Base-by-base conservation (phyloP, 2,329 filamentous ascomycete species). In the Cryphonectria parasitica region DNA sequence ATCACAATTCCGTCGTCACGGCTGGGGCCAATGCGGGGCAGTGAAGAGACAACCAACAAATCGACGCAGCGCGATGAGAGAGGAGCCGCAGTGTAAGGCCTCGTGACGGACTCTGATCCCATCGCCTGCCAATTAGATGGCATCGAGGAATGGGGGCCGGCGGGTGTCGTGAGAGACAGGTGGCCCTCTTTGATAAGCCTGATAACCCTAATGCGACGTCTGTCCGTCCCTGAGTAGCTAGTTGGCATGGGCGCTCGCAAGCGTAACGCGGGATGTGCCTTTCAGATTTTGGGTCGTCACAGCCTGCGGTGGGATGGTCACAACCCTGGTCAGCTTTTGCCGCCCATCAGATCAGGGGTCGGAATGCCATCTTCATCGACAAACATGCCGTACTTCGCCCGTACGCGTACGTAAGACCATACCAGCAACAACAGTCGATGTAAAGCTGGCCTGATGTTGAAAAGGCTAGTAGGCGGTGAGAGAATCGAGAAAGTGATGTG, bases 321-420 rank as follows among this genome's bases (percentile, higher is more conserved):
- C 54, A 56, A 68, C 17, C 69, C 66, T 67, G 65, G 70, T 72
- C 70, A 70, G 68, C 67, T 61, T 64, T 72, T 67, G 69, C 70
- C 70, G 70, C 68, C 25, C 62, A 70, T 72, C 68, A 67, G 8
- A 54, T 67, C 68, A 70, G 52, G 49, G 49, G 54, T 39, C 25
- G 2, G 54, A 13, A 34, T 36, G 64, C 64, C 49, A 52, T 49
- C 58, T 54, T 56, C 45, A 34, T 19, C 64, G 64, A 49, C 22
- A 49, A 49, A 19, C n/a, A 66, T 66, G 43, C 31, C 41, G n/a
- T 58, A 34, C 28, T 31, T 34, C 25, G 54, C 19, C 34, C 31
- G 31, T n/a, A 61, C 58, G 58, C 15, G 25, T 39, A 61, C 58
- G 58, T 39, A 39, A 39, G n/a, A n/a, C 58, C 34, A 15, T 39